Percentiles rank a stretch among this genome's conserved stretches.
phyloP scores from a whole-genome alignment of 805 yeast genomes.

The Wickerhamiella cacticola region DNA sequence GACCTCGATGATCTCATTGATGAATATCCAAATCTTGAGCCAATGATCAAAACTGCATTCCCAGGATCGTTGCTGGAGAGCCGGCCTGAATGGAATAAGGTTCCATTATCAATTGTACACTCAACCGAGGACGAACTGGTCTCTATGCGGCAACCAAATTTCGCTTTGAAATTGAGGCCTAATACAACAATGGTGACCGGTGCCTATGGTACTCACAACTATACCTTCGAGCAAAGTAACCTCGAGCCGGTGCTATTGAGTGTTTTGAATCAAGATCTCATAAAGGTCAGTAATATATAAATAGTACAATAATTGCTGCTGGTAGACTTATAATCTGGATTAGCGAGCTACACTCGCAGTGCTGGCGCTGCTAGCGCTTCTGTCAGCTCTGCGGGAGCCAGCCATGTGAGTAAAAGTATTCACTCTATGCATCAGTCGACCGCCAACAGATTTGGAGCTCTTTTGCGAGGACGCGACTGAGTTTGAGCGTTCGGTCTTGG shows the following conservation, averaged over 20 bases:
- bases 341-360: neutral
- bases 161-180: neutral
- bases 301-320: neutral
- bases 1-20: constrained; percentile 1
- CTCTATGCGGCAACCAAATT: constrained; percentile 4
- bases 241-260: neutral
- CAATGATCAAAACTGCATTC: constrained; percentile 2
- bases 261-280: neutral
- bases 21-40: neutral
- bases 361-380: neutral
- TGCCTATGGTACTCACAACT: constrained; percentile 5
- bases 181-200: neutral
- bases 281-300: neutral
- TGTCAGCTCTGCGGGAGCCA: neutral
- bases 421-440: constrained; percentile 4
- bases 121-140: constrained; percentile 7
- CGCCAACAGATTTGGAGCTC: constrained; percentile 3
- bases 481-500: constrained; percentile 4
- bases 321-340: no score
- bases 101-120: constrained; percentile 1
- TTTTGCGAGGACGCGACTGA: constrained; percentile 6
- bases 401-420: constrained; percentile 2
- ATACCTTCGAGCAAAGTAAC: constrained; percentile 1
- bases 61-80: neutral
- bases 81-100: constrained; percentile 2